Evolutionary conservation across 2,329 filamentous ascomycete species (phyloP).

Genomic region (Phyllosticta citribraziliensis): DNA sequence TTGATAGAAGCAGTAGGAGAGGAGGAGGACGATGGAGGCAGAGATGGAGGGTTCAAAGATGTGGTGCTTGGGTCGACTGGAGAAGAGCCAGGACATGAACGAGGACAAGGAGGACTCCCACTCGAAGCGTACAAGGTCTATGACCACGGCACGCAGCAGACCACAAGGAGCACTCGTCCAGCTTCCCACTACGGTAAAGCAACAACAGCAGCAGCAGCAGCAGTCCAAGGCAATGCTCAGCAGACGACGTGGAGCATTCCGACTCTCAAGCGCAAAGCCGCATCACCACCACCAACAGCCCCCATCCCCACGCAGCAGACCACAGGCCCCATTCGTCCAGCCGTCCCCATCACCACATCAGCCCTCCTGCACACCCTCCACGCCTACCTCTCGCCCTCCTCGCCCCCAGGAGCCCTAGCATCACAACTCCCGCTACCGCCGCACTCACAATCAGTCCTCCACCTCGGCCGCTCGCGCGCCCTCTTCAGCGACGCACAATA

Average conservation of each 20-base stretch:
- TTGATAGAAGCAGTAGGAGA: not conserved
- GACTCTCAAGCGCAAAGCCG: not conserved
- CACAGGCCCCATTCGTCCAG: not conserved
- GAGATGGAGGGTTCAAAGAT: not conserved
- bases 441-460: not conserved
- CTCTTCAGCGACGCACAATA: not conserved
- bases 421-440: not conserved
- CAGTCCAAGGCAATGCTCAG: not conserved
- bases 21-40: not conserved
- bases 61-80: not conserved
- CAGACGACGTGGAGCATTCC: not conserved
- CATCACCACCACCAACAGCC: not conserved
- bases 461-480: not conserved
- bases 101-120: not conserved
- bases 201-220: not conserved
- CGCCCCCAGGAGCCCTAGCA: not conserved
- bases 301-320: not conserved
- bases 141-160: no score
- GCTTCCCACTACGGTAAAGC: no score
- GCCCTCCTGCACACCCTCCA: not conserved
- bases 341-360: not conserved
- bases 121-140: no score
- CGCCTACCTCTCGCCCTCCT: not conserved
- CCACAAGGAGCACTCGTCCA: no score
- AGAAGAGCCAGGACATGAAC: not conserved